phyloP scores from a whole-genome alignment of 140 eudicot species.

The Ambrosia hybrid region DNA sequence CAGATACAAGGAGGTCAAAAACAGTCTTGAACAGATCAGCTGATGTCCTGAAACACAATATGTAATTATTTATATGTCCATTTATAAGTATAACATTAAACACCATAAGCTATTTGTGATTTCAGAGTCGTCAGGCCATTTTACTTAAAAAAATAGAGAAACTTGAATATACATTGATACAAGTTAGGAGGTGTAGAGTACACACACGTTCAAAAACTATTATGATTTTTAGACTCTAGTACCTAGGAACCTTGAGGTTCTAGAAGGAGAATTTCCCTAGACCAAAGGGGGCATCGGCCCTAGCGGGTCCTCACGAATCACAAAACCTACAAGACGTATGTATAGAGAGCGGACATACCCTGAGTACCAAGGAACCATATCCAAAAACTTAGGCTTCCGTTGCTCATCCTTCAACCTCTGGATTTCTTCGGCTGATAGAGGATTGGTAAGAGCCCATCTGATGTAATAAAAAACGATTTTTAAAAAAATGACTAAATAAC shows the following conservation, averaged over 20 bases:
- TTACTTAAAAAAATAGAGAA: no score
- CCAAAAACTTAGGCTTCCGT: neutral
- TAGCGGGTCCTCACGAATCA: no score
- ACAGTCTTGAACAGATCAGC: conserved; percentile 93
- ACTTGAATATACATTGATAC: no score
- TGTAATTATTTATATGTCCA: neutral
- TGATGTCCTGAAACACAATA: conserved; percentile 67
- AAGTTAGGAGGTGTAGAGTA: no score
- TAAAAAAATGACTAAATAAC: neutral
- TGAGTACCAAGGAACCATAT: neutral
- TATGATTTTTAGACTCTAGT: no score
- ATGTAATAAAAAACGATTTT: conserved; percentile 26
- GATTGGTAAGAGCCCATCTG: neutral
- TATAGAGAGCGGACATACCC: neutral
- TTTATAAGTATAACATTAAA: neutral
- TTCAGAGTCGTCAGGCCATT: no score
- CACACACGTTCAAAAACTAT: no score
- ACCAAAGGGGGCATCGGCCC: no score
- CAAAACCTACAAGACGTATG: no score
- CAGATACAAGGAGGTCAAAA: conserved; percentile 89
- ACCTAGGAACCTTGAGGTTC: no score
- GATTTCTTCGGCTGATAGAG: neutral
- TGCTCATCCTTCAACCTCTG: neutral
- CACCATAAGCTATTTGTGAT: no score
- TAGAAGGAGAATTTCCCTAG: no score